Conservation (phyloP, 768 basidiomycete genomes). For the Naganishia vishniacii region DNA sequence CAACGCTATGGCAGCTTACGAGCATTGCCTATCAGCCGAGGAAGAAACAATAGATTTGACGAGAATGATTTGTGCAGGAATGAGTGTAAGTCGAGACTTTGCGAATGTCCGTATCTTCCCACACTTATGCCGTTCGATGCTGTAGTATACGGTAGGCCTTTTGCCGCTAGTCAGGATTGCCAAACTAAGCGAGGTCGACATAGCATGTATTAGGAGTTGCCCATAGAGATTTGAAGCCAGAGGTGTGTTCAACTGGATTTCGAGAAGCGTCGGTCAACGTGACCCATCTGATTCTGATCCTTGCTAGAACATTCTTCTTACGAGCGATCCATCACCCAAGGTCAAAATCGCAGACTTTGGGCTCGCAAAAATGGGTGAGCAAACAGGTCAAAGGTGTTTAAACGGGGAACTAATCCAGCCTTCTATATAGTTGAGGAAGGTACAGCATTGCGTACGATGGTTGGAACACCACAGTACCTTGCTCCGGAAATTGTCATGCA, state of each 20-base stretch:
- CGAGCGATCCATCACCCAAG: constrained; percentile 57
- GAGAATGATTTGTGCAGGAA: constrained; percentile 70
- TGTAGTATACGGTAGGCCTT: constrained; percentile 23
- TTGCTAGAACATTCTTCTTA: constrained; percentile 50
- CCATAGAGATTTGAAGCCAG: constrained; percentile 88
- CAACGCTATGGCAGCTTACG: no score
- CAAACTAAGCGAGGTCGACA: constrained; percentile 54
- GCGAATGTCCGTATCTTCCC: no score
- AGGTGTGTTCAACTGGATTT: constrained; percentile 11
- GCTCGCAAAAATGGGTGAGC: constrained; percentile 66
- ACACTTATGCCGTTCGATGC: background rate
- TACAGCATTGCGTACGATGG: constrained; percentile 61
- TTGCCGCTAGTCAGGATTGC: background rate
- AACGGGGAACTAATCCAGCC: background rate
- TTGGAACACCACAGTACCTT: constrained; percentile 66
- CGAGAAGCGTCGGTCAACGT: constrained; percentile 56
- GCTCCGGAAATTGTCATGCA: constrained; percentile 64
- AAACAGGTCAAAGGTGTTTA: background rate
- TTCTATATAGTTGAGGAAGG: constrained; percentile 22
- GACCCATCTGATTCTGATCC: background rate
- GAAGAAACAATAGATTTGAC: constrained; percentile 63
- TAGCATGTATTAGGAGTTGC: constrained; percentile 63
- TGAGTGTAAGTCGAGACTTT: constrained; percentile 41
- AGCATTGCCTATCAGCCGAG: no score
- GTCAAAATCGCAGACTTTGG: constrained; percentile 96